Evolutionary conservation across 345 rosid species (phyloP), one percentile per base, ranked within the genome.

Genomic region (Populus tremula): DNA sequence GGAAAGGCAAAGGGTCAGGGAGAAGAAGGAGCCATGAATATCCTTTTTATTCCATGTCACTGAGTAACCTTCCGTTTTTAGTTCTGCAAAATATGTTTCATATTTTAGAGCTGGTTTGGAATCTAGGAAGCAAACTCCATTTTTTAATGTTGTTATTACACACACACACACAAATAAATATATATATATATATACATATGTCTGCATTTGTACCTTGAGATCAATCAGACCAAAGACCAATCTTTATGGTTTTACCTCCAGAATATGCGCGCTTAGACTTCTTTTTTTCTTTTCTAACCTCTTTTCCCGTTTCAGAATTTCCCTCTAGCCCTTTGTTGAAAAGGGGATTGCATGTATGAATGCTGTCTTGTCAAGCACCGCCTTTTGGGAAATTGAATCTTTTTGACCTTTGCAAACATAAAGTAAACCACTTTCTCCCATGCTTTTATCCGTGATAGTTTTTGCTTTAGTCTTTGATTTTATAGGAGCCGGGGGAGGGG

Each of bases 341-440:
- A 79, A 66, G 77, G 76, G 65, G 27, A 61, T 5, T 54, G 14
- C 10, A 38, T 76, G 77, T 82, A 75, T 82, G 73, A 74, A 77
- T 73, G 85, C 31, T 80, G 84, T 77, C 86, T 63, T 74, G 68
- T 69, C 84, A 85, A 81, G 84, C 68, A 63, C 31, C 11, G 3
- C 35, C 82, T 86, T 88, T 78, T 77, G 74, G 89, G 87, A 81
- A 84, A 86, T 85, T 80, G 88, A 68, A 85, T 65, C 89, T 79
- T 88, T 84, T 86, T 86, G 91, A 88, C 91, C 83, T 85, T 88
- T 73, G 36, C 70, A 77, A 79, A 79, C 67, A 50, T 76, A 80
- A 84, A 87, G 82, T 54, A 72, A 69, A 76, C 77, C 67, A 69
- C 81, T 83, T 80, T 70, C 49, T 76, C 72, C 63, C 29, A 76